These are phyloP conservation scores for Tuctoria greenei DNA, from an alignment of 176 grass and related monocot species.

Conservation along the genomic window DNA sequence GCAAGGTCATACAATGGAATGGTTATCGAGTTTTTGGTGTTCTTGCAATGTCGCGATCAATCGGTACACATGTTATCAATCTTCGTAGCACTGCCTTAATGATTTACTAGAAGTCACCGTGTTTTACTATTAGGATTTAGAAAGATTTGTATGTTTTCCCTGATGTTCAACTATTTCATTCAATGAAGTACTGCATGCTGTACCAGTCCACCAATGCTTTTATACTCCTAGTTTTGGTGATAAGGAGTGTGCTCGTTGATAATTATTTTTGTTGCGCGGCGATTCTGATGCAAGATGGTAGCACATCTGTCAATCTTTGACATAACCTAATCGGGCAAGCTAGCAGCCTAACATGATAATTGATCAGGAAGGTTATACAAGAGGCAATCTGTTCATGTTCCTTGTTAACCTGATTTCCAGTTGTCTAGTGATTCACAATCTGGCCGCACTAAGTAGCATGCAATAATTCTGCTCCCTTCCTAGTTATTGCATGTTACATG, in stretches of 20 bases:
- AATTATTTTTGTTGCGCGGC: constrained; percentile 4
- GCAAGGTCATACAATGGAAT: constrained; percentile 98
- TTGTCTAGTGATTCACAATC: not conserved
- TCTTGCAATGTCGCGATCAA: constrained; percentile 98
- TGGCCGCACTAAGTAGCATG: not conserved
- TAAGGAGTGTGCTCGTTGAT: not conserved
- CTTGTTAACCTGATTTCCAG: not conserved
- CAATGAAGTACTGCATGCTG: not conserved
- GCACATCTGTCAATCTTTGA: not conserved
- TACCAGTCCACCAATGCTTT: constrained; percentile 13
- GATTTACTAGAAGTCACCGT: constrained; percentile 2
- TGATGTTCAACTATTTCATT: not conserved
- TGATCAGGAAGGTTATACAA: not conserved
- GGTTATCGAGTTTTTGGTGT: constrained; percentile 97
- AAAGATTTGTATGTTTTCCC: not conserved
- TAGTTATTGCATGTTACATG: not conserved
- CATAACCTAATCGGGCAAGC: not conserved
- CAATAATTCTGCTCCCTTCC: not conserved
- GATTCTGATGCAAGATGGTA: not conserved
- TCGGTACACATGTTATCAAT: constrained; percentile 56
- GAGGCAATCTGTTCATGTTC: not conserved
- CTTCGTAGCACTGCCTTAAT: not conserved
- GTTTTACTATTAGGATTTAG: not conserved
- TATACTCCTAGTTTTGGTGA: not conserved
- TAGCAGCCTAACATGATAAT: not conserved